Evolutionary conservation across 2,329 filamentous ascomycete genomes (phyloP).

Genomic region (Colletotrichum falcatum): DNA sequence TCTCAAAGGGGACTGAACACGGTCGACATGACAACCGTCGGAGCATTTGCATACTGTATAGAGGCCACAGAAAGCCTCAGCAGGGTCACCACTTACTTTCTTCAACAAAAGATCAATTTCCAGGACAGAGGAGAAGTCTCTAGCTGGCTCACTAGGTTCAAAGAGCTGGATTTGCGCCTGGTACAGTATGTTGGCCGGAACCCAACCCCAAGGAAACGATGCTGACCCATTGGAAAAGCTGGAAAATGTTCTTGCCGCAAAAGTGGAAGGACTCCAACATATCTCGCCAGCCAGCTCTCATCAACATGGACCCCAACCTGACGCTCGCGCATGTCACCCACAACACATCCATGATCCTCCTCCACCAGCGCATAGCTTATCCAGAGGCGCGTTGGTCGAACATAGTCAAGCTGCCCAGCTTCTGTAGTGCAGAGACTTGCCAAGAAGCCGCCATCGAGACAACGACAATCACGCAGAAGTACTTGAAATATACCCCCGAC

Average conservation of each 20-base stretch:
- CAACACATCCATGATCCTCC: slow-evolving; percentile 61
- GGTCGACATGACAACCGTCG: slow-evolving; percentile 53
- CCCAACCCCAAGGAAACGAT: not conserved
- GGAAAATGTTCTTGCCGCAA: slow-evolving; percentile 58
- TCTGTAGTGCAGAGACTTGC: slow-evolving; percentile 62
- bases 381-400: slow-evolving; percentile 49
- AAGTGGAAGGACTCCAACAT: slow-evolving; percentile 56
- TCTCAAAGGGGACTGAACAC: slow-evolving; percentile 29
- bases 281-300: slow-evolving; percentile 44
- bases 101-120: slow-evolving; percentile 57
- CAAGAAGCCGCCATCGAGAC: slow-evolving; percentile 59
- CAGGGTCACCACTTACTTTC: slow-evolving; percentile 58
- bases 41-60: slow-evolving; percentile 60
- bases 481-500: slow-evolving; percentile 53
- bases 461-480: slow-evolving; percentile 59
- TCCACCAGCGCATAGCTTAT: slow-evolving; percentile 62
- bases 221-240: slow-evolving; percentile 39
- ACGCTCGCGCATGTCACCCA: slow-evolving; percentile 62
- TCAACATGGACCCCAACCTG: slow-evolving; percentile 60
- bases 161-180: slow-evolving; percentile 59
- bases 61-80: slow-evolving; percentile 61
- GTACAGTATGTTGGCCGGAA: slow-evolving; percentile 50
- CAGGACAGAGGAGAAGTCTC: slow-evolving; percentile 54
- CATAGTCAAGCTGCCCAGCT: slow-evolving; percentile 52
- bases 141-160: slow-evolving; percentile 60